Base-by-base conservation (phyloP, 495 filamentous ascomycete species). In the Talaromyces borbonicus region DNA sequence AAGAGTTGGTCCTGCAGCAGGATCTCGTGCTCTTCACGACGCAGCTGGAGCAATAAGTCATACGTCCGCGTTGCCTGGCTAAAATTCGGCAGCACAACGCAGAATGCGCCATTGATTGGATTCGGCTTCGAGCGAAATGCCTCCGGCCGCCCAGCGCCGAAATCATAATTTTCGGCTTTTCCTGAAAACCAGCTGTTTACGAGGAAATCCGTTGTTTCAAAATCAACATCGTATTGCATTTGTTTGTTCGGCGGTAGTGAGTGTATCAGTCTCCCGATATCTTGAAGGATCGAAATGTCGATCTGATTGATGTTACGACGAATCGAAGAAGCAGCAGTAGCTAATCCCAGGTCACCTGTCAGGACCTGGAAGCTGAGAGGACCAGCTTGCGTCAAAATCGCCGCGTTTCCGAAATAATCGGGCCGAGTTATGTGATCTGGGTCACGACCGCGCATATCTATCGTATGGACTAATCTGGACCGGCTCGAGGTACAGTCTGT, bases 11-110 rank as follows among this genome's bases (percentile, higher is more conserved):
- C 58, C 7, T 47, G 19, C 19, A 42, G 29, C 4, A 61, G 9
- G 25, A 52, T 20, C 29, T 51, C 48, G 38, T 54, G 47, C 32
- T 57, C 54, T 20, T 51, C 26, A 2, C 36, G 32, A 4, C 39
- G 40, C 8, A 54, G 22, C 36, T 59, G 56, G 12, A 59, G 41
- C 46, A 54, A 33, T 22, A 59, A 30, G 14, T 61, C 58, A 46
- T 16, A 16, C 2, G 32, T 2, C n/a, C 31, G n/a, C 31, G 14
- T 33, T 15, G 31, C 14, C 8, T 35, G 6, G 32, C 14, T 1
- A 16, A 35, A 35, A 35, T 6, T 35, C 14, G 32, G 32, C 15
- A 35, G 32, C 14, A 35, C 7, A 5, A 15, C 11, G 32, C n/a
- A 35, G 4, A 12, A 35, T 4, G 32, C 32, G 14, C 6, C 32